Evolutionary conservation across 2,329 filamentous ascomycete species (phyloP), one percentile per base, ranked within the genome.

Genomic region (Stemphylium lycopersici): DNA sequence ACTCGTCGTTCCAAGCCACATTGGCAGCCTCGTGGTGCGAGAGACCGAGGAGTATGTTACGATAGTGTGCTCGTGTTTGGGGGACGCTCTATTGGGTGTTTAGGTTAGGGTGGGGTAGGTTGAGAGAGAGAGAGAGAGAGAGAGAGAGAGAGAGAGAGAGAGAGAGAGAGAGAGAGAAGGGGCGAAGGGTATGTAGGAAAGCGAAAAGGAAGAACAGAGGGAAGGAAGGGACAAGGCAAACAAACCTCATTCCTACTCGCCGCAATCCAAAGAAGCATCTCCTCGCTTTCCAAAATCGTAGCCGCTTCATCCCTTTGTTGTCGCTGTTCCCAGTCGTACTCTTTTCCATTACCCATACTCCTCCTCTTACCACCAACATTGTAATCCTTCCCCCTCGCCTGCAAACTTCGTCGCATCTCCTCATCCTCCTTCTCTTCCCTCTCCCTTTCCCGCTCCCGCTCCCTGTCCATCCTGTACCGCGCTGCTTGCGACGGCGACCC

Each of bases 251-350:
- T 66, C 43, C 72, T 42, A 22, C 54, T 63, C 6, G 49, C 57
- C 29, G 66, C 58, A 39, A 66, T 67, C 73, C 75, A 76, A 10
- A 76, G 65, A 32, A 77, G 44, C 69, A 76, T 58, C 57, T 78
- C 76, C 8, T 60, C 59, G 41, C 63, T 74, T 37, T 71, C 70
- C 1, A 77, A 52, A 31, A 76, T 70, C 13, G 55, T 44, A 0
- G 67, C 72, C 0, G 75, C 76, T 36, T 70, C 59, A 16, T 70
- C 58, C 2, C 74, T 57, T 8, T 43, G 37, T 52, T 74, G 65
- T 4, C 69, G 62, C 31, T 51, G 36, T 32, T 73, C 69, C 48
- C 67, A 75, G 18, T 54, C 55, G 41, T 75, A 32, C 7, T 13
- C 37, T 16, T 15, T 13, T 1, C 18, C 18, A 4, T 22, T 20